Evolutionary conservation across 257 asterid genomes (phyloP).

Genomic region (Solanum megistacrolobum): DNA sequence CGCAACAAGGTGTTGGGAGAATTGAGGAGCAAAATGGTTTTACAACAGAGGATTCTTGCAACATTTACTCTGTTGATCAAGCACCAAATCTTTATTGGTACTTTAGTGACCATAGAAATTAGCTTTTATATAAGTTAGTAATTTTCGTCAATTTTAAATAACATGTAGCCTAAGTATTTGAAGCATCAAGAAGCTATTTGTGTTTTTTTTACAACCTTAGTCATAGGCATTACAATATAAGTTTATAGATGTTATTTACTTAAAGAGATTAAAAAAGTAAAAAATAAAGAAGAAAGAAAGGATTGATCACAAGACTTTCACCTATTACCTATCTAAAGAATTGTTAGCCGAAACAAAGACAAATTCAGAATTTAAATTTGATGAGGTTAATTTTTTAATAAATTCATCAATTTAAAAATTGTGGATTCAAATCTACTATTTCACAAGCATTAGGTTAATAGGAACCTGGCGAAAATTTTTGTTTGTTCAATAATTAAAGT

Average conservation of each 20-base stretch:
- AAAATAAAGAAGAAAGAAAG: not conserved
- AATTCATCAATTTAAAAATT: no score
- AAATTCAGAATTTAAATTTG: not conserved
- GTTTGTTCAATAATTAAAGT: not conserved
- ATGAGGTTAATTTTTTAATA: not conserved
- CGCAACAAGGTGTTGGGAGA: conserved; percentile 11
- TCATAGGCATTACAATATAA: not conserved
- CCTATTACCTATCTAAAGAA: not conserved
- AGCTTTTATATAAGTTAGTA: not conserved
- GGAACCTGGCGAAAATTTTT: no score
- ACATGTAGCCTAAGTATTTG: not conserved
- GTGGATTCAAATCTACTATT: not conserved
- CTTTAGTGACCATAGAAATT: conserved; percentile 15
- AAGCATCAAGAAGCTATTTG: not conserved
- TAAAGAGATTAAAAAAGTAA: not conserved
- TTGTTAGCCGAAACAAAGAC: accelerated
- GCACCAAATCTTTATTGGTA: conserved; percentile 22
- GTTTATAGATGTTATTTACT: not conserved
- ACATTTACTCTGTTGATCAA: conserved; percentile 21
- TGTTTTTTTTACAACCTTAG: not conserved
- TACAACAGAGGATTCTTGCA: conserved; percentile 18
- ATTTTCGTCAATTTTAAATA: not conserved
- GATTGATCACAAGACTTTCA: not conserved
- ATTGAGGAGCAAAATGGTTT: conserved; percentile 13
- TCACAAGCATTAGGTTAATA: not conserved